A percentile compares a stretch with the other conserved stretches of the same genome.
Conservation (phyloP, 768 basidiomycete genomes). For the Heimioporus sp. region DNA sequence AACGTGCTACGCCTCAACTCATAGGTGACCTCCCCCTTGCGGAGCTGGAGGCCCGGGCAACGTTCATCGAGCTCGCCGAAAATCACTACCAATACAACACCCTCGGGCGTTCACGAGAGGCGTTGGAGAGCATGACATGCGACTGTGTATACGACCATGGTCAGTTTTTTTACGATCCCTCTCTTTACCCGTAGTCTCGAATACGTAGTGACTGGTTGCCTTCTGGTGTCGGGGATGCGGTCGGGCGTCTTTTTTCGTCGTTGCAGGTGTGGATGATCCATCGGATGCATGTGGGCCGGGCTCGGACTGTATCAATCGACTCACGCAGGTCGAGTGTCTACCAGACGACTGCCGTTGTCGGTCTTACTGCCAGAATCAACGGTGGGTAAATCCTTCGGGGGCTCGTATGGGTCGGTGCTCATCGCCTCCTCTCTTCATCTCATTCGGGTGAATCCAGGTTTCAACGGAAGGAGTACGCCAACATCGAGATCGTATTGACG, state of each 20-base stretch:
- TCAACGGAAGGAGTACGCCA: conserved; percentile 79
- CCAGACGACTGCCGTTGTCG: conserved; percentile 84
- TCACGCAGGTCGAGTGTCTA: conserved; percentile 97
- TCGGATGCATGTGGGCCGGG: conserved; percentile 77
- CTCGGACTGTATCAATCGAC: conserved; percentile 95
- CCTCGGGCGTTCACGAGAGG: conserved; percentile 84
- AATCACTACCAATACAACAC: conserved; percentile 89
- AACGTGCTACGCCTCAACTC: conserved; percentile 54
- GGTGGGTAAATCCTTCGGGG: conserved; percentile 46
- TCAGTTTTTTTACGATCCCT: conserved; percentile 48
- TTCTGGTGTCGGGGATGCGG: conserved; percentile 9
- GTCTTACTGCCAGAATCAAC: conserved; percentile 85
- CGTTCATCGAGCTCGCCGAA: conserved; percentile 68
- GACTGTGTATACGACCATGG: conserved; percentile 85
- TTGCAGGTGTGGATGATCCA: conserved; percentile 56
- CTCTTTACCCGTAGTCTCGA: conserved; percentile 19
- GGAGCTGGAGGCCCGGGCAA: conserved; percentile 64
- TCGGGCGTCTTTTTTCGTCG: conserved; percentile 22
- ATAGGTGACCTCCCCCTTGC: conserved; percentile 81
- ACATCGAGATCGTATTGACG: conserved; percentile 87
- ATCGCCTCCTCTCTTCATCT: conserved; percentile 1
- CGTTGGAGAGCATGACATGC: conserved; percentile 91
- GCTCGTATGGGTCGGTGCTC: background rate
- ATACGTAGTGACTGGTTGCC: conserved; percentile 30
- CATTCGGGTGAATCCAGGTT: conserved; percentile 53